Evolutionary conservation across 805 yeast genomes (phyloP).

Genomic region (Millerozyma acaciae): DNA sequence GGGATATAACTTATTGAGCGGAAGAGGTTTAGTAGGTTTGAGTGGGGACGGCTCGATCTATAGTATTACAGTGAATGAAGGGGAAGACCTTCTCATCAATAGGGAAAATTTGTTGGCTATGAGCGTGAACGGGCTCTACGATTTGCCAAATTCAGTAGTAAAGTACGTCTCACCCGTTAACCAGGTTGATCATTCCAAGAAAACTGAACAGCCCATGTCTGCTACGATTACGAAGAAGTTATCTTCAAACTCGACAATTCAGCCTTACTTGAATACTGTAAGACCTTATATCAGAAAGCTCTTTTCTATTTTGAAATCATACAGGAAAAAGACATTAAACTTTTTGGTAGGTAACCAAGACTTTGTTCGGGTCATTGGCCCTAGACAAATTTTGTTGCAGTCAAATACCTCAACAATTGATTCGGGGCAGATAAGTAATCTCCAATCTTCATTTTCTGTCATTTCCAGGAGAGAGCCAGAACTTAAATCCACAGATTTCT

Average conservation of each 20-base stretch:
- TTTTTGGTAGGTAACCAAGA: constrained; percentile 30
- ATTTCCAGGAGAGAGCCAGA: constrained; percentile 6
- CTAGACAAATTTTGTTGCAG: constrained; percentile 48
- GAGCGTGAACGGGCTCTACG: constrained; percentile 47
- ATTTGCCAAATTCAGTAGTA: constrained; percentile 38
- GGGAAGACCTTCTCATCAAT: constrained; percentile 48
- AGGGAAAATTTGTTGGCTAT: constrained; percentile 46
- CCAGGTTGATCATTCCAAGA: neutral
- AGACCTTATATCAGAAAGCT: neutral
- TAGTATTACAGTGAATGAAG: constrained; percentile 39
- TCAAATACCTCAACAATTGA: constrained; percentile 30
- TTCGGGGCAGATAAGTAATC: neutral
- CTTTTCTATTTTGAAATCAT: neutral
- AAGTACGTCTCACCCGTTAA: constrained; percentile 18
- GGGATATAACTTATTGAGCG: constrained; percentile 49
- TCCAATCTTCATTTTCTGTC: neutral
- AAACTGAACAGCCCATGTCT: neutral
- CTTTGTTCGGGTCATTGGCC: constrained; percentile 52
- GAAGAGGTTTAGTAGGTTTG: constrained; percentile 55
- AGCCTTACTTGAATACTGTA: neutral
- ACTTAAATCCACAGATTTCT: constrained; percentile 38
- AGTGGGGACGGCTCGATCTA: constrained; percentile 55
- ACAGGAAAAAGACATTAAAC: neutral
- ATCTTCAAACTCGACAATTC: neutral
- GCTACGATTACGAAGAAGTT: constrained; percentile 2